Base-by-base conservation (phyloP, 163 green algal genomes). In the Chlamydomonas reinhardtii region DNA sequence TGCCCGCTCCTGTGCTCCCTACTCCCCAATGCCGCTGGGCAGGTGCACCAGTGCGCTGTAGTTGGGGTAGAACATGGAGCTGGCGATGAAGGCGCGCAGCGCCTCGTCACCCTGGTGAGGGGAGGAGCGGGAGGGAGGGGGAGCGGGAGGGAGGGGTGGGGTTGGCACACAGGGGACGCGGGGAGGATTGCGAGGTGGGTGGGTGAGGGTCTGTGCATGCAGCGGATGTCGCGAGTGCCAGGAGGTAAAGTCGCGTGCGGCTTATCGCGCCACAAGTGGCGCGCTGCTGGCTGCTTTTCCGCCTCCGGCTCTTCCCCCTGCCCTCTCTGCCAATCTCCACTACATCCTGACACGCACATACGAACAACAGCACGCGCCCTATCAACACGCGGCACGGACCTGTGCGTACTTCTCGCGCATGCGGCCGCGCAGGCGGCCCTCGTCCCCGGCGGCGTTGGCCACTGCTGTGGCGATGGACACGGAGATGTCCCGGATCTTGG, bases 401-500 rank as follows among this genome's bases (percentile, higher is more conserved):
- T 65, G 72, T 0, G 61, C 72, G 48, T 59, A 81, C 72, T 82
- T 82, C 5, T 82, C 82, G 12, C 59, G 72, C 82, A 87, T 59
- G 43, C 72, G 72, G 34, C 82, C 82, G 19, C 82, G 61, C 72
- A 87, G 82, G 20, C 82, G 82, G 39, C 82, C 71, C 72, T 87
- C 82, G 27, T 87, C 61, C 32, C 72, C 82, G 3, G 61, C 71
- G 3, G 82, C 82, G 20, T 12, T 35, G 61, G 82, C 82, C n/a
- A 87, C 82, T 0, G 71, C 82, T 22, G 69, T 82, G 72, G 82
- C 82, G 61, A 87, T 69, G 27, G 22, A 32, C 35, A 61, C 74
- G 32, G 92, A 95, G 83, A 98, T 96, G 16, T 93, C 77, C 61
- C 95, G 95, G 83, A 94, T 94, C 80, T 89, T 39, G 4, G 56